Evolutionary conservation across 192 early-diverging fungal species (phyloP).

Genomic region (Entophlyctis luteolus): DNA sequence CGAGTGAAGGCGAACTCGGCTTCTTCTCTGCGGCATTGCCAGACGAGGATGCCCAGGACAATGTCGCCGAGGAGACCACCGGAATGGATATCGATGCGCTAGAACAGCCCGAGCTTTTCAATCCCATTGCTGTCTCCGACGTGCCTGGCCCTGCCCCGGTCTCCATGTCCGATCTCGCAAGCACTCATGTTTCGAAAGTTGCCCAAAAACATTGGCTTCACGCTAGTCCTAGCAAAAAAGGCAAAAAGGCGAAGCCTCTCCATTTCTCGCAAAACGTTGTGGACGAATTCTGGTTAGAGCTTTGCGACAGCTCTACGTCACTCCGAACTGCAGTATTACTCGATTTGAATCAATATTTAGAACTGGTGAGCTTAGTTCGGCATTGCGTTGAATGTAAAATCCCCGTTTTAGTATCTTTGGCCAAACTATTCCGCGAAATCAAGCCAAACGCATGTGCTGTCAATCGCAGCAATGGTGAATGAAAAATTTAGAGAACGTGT

Average conservation of each 20-base stretch:
- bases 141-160: too few species aligned
- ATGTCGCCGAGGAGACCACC: too few species aligned
- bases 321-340: conserved; percentile 44
- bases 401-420: conserved; percentile 69
- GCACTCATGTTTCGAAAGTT: too few species aligned
- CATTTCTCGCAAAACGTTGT: neutral
- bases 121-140: too few species aligned
- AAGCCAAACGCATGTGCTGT: conserved; percentile 51
- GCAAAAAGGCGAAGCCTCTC: neutral
- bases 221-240: neutral
- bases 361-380: conserved; percentile 16
- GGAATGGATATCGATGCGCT: too few species aligned
- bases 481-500: conserved; percentile 82
- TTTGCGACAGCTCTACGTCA: neutral
- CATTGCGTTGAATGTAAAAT: neutral
- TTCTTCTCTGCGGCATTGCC: too few species aligned
- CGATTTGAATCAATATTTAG: conserved; percentile 75
- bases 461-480: conserved; percentile 82
- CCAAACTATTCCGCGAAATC: conserved; percentile 46
- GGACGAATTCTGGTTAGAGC: neutral
- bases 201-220: too few species aligned
- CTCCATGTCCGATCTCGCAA: too few species aligned
- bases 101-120: too few species aligned
- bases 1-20: too few species aligned
- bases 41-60: too few species aligned